Evolutionary conservation across 768 basidiomycete genomes (phyloP).

Genomic region (Cyclocybe aegerita): DNA sequence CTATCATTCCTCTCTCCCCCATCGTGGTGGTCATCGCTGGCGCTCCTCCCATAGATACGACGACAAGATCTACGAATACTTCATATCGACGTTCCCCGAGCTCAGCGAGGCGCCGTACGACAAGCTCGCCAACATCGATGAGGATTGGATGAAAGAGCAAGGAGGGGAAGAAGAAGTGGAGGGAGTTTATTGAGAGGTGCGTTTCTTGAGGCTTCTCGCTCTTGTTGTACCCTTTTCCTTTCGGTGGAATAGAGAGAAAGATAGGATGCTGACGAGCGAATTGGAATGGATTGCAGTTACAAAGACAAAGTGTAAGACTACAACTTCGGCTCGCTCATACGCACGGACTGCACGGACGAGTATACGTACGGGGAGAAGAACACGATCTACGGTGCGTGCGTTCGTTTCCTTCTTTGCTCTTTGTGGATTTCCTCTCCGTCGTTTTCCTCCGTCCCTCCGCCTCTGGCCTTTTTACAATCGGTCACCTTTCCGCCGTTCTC

Average conservation of each 20-base stretch:
- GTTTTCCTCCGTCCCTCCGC: no score
- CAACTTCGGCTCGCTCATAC: conserved; percentile 95
- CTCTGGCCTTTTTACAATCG: no score
- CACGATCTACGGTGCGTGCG: conserved; percentile 84
- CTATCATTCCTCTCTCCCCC: no score
- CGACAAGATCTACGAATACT: conserved; percentile 86
- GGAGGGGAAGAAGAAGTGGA: conserved; percentile 88
- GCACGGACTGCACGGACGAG: conserved; percentile 74
- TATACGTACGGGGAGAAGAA: conserved; percentile 92
- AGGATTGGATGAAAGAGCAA: conserved; percentile 91
- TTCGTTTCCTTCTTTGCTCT: no score
- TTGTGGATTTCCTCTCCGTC: no score
- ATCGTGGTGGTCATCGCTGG: no score
- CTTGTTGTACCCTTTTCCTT: no score
- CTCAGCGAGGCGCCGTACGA: conserved; percentile 48
- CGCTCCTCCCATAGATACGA: conserved; percentile 79
- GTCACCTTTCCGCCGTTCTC: no score
- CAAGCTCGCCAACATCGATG: conserved; percentile 64
- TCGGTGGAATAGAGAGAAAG: no score
- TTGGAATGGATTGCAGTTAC: no score
- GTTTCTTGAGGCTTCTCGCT: no score
- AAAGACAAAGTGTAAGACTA: conserved; percentile 89
- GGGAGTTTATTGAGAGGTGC: conserved; percentile 79
- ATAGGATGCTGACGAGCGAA: no score
- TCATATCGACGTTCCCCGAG: conserved; percentile 81